Evolutionary conservation across 495 filamentous ascomycete species (phyloP).

Genomic region (Parathielavia appendiculata): DNA sequence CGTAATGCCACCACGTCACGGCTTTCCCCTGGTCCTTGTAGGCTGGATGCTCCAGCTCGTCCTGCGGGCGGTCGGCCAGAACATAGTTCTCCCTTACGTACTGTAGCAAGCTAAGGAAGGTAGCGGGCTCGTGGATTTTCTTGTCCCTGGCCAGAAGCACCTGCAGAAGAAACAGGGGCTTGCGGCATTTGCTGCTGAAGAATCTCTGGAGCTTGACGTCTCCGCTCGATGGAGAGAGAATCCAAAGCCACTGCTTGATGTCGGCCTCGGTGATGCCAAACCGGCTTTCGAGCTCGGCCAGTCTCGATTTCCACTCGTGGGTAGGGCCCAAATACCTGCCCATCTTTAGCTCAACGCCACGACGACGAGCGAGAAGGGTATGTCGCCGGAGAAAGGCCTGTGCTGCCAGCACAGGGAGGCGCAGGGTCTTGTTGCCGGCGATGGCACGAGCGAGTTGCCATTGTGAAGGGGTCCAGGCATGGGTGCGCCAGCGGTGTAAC

Average conservation of each 20-base stretch:
- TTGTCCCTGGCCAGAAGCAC: slow-evolving; percentile 33
- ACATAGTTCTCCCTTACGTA: slow-evolving; percentile 34
- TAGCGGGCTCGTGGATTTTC: slow-evolving; percentile 25
- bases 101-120: slow-evolving; percentile 28
- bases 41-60: slow-evolving; percentile 5
- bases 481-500: slow-evolving; percentile 10
- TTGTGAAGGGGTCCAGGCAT: slow-evolving; percentile 7
- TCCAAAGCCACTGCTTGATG: slow-evolving; percentile 41
- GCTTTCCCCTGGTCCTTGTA: slow-evolving; percentile 12
- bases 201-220: slow-evolving; percentile 35
- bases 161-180: slow-evolving; percentile 37
- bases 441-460: slow-evolving; percentile 18
- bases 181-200: slow-evolving; percentile 28
- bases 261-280: slow-evolving; percentile 28
- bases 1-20: slow-evolving; percentile 32
- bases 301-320: slow-evolving; percentile 29
- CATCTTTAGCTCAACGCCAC: slow-evolving; percentile 10
- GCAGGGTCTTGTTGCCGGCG: slow-evolving; percentile 21
- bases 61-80: slow-evolving; percentile 12
- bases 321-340: slow-evolving; percentile 19
- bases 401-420: slow-evolving; percentile 32
- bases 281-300: slow-evolving; percentile 21
- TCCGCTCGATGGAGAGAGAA: slow-evolving; percentile 33
- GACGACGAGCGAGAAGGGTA: slow-evolving; percentile 8
- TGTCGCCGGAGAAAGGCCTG: slow-evolving; percentile 32